Evolutionary conservation across 164 flowering plant species (phyloP).

Genomic region (Macadamia tetraphylla): DNA sequence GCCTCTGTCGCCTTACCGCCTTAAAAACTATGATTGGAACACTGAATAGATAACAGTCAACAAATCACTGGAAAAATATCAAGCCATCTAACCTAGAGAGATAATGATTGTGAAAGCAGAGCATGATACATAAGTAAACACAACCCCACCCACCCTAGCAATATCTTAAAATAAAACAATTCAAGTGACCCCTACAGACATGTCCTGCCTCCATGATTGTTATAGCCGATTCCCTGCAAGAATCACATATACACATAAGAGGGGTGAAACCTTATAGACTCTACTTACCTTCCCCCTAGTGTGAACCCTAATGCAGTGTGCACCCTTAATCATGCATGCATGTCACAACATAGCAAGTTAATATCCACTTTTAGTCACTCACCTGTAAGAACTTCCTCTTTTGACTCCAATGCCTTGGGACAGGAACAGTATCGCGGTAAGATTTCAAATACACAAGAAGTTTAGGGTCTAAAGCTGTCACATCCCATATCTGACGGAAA

Average conservation of each 20-base stretch:
- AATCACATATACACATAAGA: constrained; percentile 93
- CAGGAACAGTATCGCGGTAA: constrained; percentile 93
- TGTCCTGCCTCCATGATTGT: constrained; percentile 77
- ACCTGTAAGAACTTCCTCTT: constrained; percentile 97
- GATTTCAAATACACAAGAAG: constrained; percentile 88
- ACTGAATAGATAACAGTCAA: too few species aligned
- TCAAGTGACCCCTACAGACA: constrained; percentile 52
- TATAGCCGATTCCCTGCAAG: constrained; percentile 97
- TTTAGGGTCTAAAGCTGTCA: constrained; percentile 95
- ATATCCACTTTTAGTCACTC: constrained; percentile 17
- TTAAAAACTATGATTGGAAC: too few species aligned
- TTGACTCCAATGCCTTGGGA: constrained; percentile 98
- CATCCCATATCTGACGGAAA: constrained; percentile 87
- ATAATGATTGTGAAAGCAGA: constrained; percentile 22
- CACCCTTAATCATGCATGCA: constrained; percentile 34
- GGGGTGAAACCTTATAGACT: constrained; percentile 54
- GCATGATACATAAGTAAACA: constrained; percentile 43
- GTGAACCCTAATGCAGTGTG: constrained; percentile 25
- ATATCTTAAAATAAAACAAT: constrained; percentile 36
- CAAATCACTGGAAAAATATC: too few species aligned
- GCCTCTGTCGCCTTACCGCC: too few species aligned
- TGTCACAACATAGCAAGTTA: background rate
- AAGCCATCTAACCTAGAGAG: background rate
- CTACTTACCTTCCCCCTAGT: constrained; percentile 50
- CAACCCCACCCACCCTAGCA: constrained; percentile 62